A percentile compares a stretch with the other conserved stretches of the same genome.
These are phyloP conservation scores for Cyclostephanos invisitatus DNA, from an alignment of 108 stramenopile species.

Conservation along the genomic window DNA sequence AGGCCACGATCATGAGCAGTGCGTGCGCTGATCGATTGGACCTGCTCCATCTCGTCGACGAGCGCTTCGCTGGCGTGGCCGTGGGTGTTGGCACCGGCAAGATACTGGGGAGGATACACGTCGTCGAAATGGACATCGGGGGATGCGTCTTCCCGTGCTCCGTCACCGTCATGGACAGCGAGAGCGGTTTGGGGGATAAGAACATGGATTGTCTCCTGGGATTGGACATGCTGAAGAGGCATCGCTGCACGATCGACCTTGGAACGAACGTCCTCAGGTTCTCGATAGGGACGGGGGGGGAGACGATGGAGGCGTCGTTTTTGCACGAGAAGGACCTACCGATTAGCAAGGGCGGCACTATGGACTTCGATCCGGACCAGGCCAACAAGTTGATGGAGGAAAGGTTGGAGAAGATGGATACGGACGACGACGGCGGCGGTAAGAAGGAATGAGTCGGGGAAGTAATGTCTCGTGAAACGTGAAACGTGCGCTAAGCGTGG, in stretches of 20 bases:
- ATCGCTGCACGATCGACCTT: constrained; percentile 92
- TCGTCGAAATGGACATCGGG: constrained; percentile 56
- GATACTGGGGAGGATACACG: constrained; percentile 88
- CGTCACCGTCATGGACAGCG: constrained; percentile 82
- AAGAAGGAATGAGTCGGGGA: neutral
- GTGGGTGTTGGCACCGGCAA: constrained; percentile 94
- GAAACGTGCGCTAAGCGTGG: too few species aligned
- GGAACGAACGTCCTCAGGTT: constrained; percentile 61
- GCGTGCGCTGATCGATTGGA: constrained; percentile 79
- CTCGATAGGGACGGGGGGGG: constrained; percentile 32
- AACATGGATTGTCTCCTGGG: constrained; percentile 97
- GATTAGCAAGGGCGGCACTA: constrained; percentile 79
- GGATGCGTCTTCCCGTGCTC: constrained; percentile 55
- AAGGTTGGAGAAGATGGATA: constrained; percentile 37
- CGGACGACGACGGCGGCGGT: constrained; percentile 23
- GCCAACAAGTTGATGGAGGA: constrained; percentile 57
- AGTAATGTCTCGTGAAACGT: too few species aligned
- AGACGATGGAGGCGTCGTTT: constrained; percentile 65
- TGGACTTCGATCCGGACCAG: constrained; percentile 72
- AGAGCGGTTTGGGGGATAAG: constrained; percentile 57
- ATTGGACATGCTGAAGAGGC: constrained; percentile 95
- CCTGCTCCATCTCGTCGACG: constrained; percentile 83
- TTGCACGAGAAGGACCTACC: constrained; percentile 88
- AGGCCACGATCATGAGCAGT: constrained; percentile 88
- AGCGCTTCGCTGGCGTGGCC: constrained; percentile 85